Conservation (phyloP, 495 filamentous ascomycete species). For the Daldinia concentrica region DNA sequence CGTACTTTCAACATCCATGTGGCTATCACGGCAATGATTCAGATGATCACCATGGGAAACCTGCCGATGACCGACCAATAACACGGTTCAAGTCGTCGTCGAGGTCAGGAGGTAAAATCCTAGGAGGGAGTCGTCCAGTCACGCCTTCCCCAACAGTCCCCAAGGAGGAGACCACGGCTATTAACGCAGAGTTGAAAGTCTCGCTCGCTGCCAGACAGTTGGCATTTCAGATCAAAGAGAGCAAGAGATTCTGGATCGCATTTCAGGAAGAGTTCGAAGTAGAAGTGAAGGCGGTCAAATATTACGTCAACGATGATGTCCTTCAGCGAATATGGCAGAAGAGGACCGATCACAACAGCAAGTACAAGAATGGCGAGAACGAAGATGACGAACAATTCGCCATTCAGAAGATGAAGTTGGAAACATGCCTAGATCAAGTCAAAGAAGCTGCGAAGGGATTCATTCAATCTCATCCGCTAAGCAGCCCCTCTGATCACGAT, state of each 20-base stretch:
- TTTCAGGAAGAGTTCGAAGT: conserved; percentile 45
- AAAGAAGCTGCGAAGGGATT: conserved; percentile 35
- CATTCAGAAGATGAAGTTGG: conserved; percentile 40
- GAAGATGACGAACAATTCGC: conserved; percentile 41
- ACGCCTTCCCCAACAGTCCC: conserved; percentile 43
- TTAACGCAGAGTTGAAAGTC: conserved; percentile 39
- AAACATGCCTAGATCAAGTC: conserved; percentile 39
- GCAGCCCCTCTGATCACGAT: conserved; percentile 24
- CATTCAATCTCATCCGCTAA: conserved; percentile 10
- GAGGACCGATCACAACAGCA: conserved; percentile 39
- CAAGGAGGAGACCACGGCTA: neutral
- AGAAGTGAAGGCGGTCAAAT: conserved; percentile 39
- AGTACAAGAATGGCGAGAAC: conserved; percentile 23
- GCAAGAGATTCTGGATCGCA: conserved; percentile 39
- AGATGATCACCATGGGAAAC: conserved; percentile 8
- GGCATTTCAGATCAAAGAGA: conserved; percentile 40
- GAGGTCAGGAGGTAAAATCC: neutral
- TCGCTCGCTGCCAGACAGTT: conserved; percentile 43
- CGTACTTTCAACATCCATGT: conserved; percentile 30
- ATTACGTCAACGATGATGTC: conserved; percentile 40
- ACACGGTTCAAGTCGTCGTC: conserved; percentile 4
- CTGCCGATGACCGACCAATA: neutral
- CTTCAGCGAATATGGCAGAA: conserved; percentile 46
- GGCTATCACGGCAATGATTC: conserved; percentile 1
- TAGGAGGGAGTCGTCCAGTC: neutral